Evolutionary conservation across 305 asterid species (phyloP), one percentile per base, ranked within the genome.

Genomic region (Fraxinus angustifolia): DNA sequence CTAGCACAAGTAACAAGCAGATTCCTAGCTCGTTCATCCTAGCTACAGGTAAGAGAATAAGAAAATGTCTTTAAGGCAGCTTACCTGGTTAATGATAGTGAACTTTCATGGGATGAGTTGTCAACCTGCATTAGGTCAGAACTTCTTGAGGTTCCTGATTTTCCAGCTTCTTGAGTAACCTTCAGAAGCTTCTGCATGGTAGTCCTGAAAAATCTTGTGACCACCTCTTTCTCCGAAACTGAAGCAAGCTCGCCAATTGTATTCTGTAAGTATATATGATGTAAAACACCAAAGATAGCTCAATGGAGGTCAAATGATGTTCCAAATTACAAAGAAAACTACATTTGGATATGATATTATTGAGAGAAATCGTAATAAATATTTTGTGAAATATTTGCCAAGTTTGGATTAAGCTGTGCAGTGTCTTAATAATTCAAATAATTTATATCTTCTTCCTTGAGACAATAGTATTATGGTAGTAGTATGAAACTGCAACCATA

Each of bases 191-290:
- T 90, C 77, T 82, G 87, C 99, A 96, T 93, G 74, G 89, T 89
- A 75, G 76, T 85, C 87, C 16, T 75, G 83, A 91, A 94, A 86
- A 91, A 85, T 78, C 82, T 56, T 0, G 91, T 34, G 79, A 89
- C 92, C 78, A 86, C 92, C 80, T 85, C 74, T 81, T 89, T 92
- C 78, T 93, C 97, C 16, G 95, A 87, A 84, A 96, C 89, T 60
- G 97, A 89, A 82, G 98, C 93, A 82, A 96, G 87, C 82, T 89
- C 97, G 40, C 93, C 88, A 80, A 94, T 94, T 81, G 95, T 87
- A 23, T 84, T 88, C 99, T 96, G 89, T 84, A 81, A 77, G 76
- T 8, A 79, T 60, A 6, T 45, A 87, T 73, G 77, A 75, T 17
- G 21, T 73, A 80, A 79, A 33, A 77, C 38, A 73, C 75, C 50